Conservation (phyloP, 495 filamentous ascomycete species). For the Recurvomyces mirabilis region DNA sequence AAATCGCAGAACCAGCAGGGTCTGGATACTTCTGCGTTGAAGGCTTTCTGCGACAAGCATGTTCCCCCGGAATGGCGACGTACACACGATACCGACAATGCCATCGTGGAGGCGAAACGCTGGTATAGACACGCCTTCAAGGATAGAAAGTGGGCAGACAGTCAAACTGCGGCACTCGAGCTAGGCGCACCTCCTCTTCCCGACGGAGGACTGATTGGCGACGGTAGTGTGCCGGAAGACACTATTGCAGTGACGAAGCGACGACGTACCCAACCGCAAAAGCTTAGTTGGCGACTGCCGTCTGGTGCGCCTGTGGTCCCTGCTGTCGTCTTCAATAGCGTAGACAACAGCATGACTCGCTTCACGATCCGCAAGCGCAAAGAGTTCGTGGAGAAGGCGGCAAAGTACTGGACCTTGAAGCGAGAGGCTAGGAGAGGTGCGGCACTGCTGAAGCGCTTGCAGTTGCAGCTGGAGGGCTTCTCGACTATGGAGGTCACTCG, state of each 20-base stretch:
- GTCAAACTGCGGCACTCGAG: constrained; percentile 72
- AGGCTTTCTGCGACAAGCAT: constrained; percentile 95
- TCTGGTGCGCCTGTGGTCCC: constrained; percentile 94
- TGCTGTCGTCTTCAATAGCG: constrained; percentile 64
- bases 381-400: constrained; percentile 83
- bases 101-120: constrained; percentile 55
- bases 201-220: constrained; percentile 22
- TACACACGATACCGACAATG: constrained; percentile 66
- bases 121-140: constrained; percentile 84
- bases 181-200: constrained; percentile 51
- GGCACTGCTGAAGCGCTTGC: constrained; percentile 79
- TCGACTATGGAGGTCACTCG: constrained; percentile 92
- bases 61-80: constrained; percentile 79
- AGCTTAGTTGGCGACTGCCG: constrained; percentile 81
- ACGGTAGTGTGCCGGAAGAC: constrained; percentile 23
- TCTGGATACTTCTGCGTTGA: constrained; percentile 77
- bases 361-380: constrained; percentile 77
- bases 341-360: constrained; percentile 65
- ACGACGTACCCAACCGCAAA: constrained; percentile 50
- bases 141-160: constrained; percentile 79
- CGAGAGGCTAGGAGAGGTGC: constrained; percentile 85
- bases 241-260: constrained; percentile 57
- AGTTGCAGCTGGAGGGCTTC: constrained; percentile 89
- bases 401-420: constrained; percentile 97
- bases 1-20: constrained; percentile 75